Base-by-base conservation (phyloP, 2,329 filamentous ascomycete genomes). In the Trichothecium sympodiale region DNA sequence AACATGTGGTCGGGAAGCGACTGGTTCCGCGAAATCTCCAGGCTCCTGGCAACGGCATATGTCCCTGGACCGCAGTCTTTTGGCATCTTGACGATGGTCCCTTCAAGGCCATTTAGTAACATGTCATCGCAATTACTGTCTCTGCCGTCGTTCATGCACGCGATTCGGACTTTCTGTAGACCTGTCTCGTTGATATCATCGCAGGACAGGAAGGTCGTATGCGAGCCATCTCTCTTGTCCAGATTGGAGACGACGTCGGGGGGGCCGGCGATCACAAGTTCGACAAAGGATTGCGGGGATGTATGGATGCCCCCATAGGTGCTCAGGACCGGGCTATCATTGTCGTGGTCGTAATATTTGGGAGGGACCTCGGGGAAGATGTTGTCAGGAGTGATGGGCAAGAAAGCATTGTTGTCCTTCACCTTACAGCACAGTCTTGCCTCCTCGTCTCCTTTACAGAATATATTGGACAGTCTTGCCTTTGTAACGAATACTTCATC, bases 141-240 rank as follows among this genome's bases (percentile, higher is more conserved):
- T 48, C 44, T 10, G 2, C 48, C 49, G 8, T 38, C 9, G 33
- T 64, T 53, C 1, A 50, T 61, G 41, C 56, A 65, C 1, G 61
- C 43, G 45, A 57, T 55, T n/a, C 46, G 48, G 4, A 61, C 46
- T 0, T 54, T 60, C 2, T 61, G 59, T 13, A 43, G 41, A 2
- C 40, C 50, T 18, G 57, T 50, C 31, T 35, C 46, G 5, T 40
- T 29, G 1, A 38, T 34, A 17, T 58, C 47, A 18, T 43, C 17
- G 48, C 61, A 65, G 44, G 50, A 43, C 33, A 58, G 59, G 6
- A 67, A 23, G 12, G 61, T 61, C 61, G 56, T 65, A 47, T 61
- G 56, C 4, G 61, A 65, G 10, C 62, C 62, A 38, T 67, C 61
- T 15, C 62, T 52, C 45, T 57, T 59, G 42, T 61, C 52, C 0